Evolutionary conservation across 257 asterid genomes (phyloP).

Genomic region (Solanum appendiculatum): DNA sequence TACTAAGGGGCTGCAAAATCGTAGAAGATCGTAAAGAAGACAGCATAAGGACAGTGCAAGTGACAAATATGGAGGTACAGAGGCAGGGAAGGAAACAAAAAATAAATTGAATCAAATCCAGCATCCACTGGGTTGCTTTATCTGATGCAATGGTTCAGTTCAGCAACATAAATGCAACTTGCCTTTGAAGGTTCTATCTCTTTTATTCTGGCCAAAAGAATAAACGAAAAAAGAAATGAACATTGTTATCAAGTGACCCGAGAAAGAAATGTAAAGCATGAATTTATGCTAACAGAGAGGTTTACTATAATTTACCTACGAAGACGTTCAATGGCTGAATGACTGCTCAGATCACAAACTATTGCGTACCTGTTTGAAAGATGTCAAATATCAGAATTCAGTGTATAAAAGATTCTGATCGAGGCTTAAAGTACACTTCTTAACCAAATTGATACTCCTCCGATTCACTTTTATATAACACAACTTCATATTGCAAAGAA

Average conservation of each 20-base stretch:
- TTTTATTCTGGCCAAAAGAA: conserved; percentile 57
- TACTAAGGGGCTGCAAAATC: conserved; percentile 75
- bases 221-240: conserved; percentile 8
- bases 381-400: not conserved
- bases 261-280: not conserved
- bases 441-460: not conserved
- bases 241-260: not conserved
- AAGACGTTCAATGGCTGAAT: conserved; percentile 66
- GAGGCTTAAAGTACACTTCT: not conserved
- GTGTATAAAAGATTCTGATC: not conserved
- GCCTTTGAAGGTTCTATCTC: conserved; percentile 79
- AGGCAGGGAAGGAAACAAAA: not conserved
- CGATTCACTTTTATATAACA: not conserved
- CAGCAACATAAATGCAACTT: conserved; percentile 14
- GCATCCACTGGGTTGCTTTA: conserved; percentile 1
- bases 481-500: not conserved
- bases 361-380: conserved; percentile 59
- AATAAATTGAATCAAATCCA: not conserved
- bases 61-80: not conserved
- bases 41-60: not conserved
- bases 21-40: conserved; percentile 1
- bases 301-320: conserved; percentile 42
- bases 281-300: not conserved
- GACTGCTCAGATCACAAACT: conserved; percentile 61
- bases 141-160: not conserved